Evolutionary conservation across 2,329 filamentous ascomycete genomes (phyloP), one percentile per base, ranked within the genome.

Genomic region (Trichocomaceae sp.): DNA sequence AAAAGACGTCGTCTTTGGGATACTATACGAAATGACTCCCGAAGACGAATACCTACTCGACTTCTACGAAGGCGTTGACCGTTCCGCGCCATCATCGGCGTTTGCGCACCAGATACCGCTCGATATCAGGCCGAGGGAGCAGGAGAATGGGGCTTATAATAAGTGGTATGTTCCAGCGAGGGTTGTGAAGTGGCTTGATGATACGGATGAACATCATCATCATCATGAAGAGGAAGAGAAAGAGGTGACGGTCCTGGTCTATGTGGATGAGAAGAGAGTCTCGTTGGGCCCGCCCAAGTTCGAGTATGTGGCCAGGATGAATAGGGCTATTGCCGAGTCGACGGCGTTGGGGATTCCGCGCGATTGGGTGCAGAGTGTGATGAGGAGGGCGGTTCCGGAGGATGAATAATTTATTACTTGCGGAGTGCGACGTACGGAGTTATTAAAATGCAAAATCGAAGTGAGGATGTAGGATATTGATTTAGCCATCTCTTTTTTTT

Each of bases 231-330:
- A 23, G 22, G 31, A 42, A 47, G 35, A 41, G 10, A 7, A 47
- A 13, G 33, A 53, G 31, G 58, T 68, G 53, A 62, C 58, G 9
- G 69, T 66, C 9, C 59, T 74, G 55, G 69, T 75, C 17, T 75
- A 75, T 64, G 67, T 75, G 9, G 72, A 75, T 64, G 72, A 75
- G 59, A 50, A 66, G 52, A 64, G 69, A 31, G 67, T 72, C 12
- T 42, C 49, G 15, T 54, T 67, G 15, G 68, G 64, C 0, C 52
- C 57, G 31, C 71, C 73, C 1, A 71, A 65, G 37, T 57, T 61
- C 7, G 71, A 74, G 60, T 75, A 75, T 59, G 66, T 75, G 37
- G 65, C 62, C 2, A 58, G 72, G 50, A 74, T 75, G 72, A 74
- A 75, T 57, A 64, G 72, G 31, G 72, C 64, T n/a, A 72, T 75